Evolutionary conservation across 2,329 filamentous ascomycete genomes (phyloP).

Genomic region (Colletotrichum sp.): DNA sequence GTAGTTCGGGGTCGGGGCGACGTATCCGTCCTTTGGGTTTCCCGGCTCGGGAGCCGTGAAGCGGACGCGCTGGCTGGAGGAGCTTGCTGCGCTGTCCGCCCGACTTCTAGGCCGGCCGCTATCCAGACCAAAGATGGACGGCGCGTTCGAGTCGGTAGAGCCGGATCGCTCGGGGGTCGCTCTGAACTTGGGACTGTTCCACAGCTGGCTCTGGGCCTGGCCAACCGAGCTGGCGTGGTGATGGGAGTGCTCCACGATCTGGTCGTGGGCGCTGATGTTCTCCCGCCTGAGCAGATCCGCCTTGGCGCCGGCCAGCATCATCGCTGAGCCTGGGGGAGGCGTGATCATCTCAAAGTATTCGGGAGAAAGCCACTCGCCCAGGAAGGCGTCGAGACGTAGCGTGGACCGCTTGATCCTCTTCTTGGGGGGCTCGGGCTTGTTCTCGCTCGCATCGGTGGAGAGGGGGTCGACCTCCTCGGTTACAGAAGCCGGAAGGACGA

Average conservation of each 20-base stretch:
- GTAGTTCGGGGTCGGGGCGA: constrained; percentile 80
- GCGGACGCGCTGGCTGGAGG: constrained; percentile 20
- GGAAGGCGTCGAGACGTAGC: constrained; percentile 86
- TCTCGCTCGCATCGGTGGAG: constrained; percentile 15
- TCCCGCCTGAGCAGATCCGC: constrained; percentile 81
- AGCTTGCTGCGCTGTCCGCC: constrained; percentile 26
- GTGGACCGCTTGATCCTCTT: constrained; percentile 57
- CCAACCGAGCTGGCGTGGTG: constrained; percentile 21
- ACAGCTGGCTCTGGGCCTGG: constrained; percentile 35
- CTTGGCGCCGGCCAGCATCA: constrained; percentile 91
- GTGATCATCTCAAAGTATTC: constrained; percentile 94
- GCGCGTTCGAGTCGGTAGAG: constrained; percentile 20
- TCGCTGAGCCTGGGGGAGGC: constrained; percentile 81
- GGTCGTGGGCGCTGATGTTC: constrained; percentile 60
- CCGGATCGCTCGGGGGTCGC: constrained; percentile 13
- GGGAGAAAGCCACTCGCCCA: constrained; percentile 94
- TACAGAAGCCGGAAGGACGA: constrained; percentile 12
- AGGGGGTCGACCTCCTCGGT: constrained; percentile 5
- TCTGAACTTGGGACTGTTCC: constrained; percentile 33
- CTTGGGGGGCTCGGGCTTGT: constrained; percentile 6
- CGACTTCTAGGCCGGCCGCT: constrained; percentile 35
- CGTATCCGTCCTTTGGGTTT: constrained; percentile 58
- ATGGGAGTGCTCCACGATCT: constrained; percentile 5
- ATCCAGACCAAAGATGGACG: constrained; percentile 24
- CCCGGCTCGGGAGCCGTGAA: constrained; percentile 12